Conservation (phyloP, 306 rosid species). For the Heteromeles arbutifolia region DNA sequence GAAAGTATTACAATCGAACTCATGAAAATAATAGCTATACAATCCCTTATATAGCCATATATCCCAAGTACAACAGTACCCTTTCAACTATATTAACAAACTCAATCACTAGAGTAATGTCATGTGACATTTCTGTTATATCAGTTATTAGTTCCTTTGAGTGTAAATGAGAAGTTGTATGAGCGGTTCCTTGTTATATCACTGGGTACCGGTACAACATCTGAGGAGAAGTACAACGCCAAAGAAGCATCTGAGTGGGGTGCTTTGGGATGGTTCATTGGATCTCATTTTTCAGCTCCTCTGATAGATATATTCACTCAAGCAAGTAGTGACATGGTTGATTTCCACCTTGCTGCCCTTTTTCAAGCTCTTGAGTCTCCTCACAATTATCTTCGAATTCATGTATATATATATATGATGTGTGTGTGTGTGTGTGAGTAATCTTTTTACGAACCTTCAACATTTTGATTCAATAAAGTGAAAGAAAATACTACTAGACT, state of each 20-base stretch:
- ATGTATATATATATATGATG: neutral
- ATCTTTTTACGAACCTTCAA: too few relatives aligned
- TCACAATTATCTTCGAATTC: constrained; percentile 19
- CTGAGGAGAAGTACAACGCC: constrained; percentile 19
- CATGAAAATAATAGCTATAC: too few relatives aligned
- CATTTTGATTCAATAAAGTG: neutral
- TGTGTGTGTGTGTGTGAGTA: too few relatives aligned
- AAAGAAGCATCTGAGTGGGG: constrained; percentile 30
- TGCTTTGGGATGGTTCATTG: constrained; percentile 15
- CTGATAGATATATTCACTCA: constrained; percentile 18
- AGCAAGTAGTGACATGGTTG: constrained; percentile 25
- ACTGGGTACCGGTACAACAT: constrained; percentile 24
- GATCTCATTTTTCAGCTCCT: constrained; percentile 6
- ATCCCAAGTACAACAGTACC: too few relatives aligned
- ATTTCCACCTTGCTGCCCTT: constrained; percentile 7
- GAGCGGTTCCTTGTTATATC: constrained; percentile 22
- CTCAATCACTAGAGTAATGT: too few relatives aligned
- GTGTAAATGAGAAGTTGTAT: neutral
- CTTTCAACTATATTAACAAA: too few relatives aligned
- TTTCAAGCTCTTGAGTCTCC: constrained; percentile 23
- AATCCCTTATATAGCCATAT: too few relatives aligned
- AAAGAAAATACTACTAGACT: neutral
- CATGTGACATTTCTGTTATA: too few relatives aligned
- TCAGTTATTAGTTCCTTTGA: too few relatives aligned
- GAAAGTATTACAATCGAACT: too few relatives aligned